Evolutionary conservation across 441 rosid genomes (phyloP), one percentile per base, ranked within the genome.

Genomic region (Gossypium lobatum): DNA sequence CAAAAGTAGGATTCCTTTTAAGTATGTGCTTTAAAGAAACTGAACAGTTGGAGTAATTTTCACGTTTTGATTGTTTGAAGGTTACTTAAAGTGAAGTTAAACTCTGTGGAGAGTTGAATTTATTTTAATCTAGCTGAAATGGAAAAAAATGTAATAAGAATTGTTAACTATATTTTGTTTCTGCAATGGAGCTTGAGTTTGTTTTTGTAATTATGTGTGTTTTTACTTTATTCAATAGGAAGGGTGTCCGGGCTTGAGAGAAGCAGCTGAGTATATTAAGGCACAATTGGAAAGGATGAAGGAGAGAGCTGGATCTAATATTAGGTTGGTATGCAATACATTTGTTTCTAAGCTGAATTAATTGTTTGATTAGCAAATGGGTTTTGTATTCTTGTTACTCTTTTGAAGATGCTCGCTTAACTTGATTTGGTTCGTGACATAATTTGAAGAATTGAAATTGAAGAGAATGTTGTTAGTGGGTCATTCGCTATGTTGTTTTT

Each of bases 401-500:
- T 57, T 73, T 31, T 52, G 39, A 8, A 61, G 23, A 58, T 54
- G 21, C 61, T 55, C 3, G 42, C 2, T 59, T 58, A 54, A 20
- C 64, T 54, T 39, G 52, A 18, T 17, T 4, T 34, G 54, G 37
- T 10, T 67, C 69, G 18, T 34, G 9, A 34, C 16, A 50, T 63
- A 13, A 18, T 81, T 79, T 81, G 60, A 88, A 96, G 99, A 63
- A 79, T 93, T 72, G 98, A 92, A 77, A 79, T 96, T 63, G 97
- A 96, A 77, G 99, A 96, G 86, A 79, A 85, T 55, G 83, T 78
- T 70, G 91, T 93, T 80, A 86, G 82, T 75, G 99, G 99, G 62
- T 88, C 97, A 26, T 96, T 96, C 86, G 92, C 81, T 85, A 96
- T 93, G 99, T 66, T 91, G 76, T 93, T 96, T 85, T 79, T 96